phyloP scores from a whole-genome alignment of 2,329 filamentous ascomycete species.

The Trichoderma cornu-damae region DNA sequence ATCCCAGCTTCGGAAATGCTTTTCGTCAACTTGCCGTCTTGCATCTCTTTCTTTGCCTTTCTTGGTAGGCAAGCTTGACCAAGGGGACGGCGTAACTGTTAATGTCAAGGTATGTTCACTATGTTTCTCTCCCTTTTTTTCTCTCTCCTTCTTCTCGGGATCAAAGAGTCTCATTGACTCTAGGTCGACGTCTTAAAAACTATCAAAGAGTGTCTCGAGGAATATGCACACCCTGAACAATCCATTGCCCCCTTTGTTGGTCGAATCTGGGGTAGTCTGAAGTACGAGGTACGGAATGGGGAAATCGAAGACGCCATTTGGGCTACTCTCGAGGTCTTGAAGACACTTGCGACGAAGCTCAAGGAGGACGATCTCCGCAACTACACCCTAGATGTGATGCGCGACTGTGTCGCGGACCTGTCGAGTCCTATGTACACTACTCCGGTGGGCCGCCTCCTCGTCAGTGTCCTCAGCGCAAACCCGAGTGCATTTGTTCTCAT shows the following conservation, averaged over 20 bases:
- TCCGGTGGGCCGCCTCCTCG: slow-evolving; percentile 48
- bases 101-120: slow-evolving; percentile 50
- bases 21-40: slow-evolving; percentile 45
- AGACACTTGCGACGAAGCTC: slow-evolving; percentile 44
- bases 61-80: slow-evolving; percentile 52
- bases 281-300: slow-evolving; percentile 58
- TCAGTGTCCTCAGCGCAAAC: slow-evolving; percentile 47
- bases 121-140: neutral
- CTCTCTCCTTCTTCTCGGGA: no score
- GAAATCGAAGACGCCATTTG: slow-evolving; percentile 54
- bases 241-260: slow-evolving; percentile 46
- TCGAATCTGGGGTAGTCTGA: slow-evolving; percentile 55
- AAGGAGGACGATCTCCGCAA: slow-evolving; percentile 40
- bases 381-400: slow-evolving; percentile 46
- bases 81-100: slow-evolving; percentile 53
- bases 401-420: slow-evolving; percentile 51
- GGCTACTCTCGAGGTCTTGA: slow-evolving; percentile 51
- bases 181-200: slow-evolving; percentile 53
- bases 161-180: slow-evolving; percentile 14
- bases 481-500: slow-evolving; percentile 45
- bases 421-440: slow-evolving; percentile 49
- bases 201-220: slow-evolving; percentile 47
- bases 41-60: slow-evolving; percentile 48
- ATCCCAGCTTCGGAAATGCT: slow-evolving; percentile 47
- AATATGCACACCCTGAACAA: slow-evolving; percentile 43